Evolutionary conservation across 371 early-diverging fungal species (phyloP).

Genomic region (Nematocida ausubeli): DNA sequence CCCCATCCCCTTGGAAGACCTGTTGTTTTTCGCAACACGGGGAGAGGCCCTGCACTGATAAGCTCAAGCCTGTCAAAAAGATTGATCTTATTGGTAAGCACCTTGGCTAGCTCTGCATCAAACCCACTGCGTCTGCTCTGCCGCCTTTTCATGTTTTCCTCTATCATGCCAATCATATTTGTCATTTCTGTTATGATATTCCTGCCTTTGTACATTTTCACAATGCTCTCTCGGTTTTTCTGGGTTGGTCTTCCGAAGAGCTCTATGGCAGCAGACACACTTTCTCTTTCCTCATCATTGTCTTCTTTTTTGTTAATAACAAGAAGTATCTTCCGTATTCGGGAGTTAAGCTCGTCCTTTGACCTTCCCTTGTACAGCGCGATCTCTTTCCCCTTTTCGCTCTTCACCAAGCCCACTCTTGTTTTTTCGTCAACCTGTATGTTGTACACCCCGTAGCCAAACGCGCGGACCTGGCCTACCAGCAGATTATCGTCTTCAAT

Average conservation of each 20-base stretch:
- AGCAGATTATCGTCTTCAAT: conserved; percentile 66
- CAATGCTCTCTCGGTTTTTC: conserved; percentile 58
- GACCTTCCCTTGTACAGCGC: conserved; percentile 56
- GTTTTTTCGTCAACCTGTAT: conserved; percentile 34
- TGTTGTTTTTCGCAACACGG: conserved; percentile 47
- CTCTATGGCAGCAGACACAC: conserved; percentile 62
- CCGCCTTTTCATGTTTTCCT: conserved; percentile 57
- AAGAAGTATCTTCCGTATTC: conserved; percentile 66
- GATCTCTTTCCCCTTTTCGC: conserved; percentile 42
- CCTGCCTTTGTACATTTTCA: conserved; percentile 54
- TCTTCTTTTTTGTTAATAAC: conserved; percentile 63
- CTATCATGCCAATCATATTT: conserved; percentile 61
- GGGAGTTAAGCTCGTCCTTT: conserved; percentile 65
- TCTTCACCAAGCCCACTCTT: conserved; percentile 54
- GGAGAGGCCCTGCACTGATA: conserved; percentile 34
- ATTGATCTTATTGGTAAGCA: conserved; percentile 61
- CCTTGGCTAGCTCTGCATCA: conserved; percentile 54
- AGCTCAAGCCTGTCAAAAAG: conserved; percentile 57
- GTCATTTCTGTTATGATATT: conserved; percentile 58
- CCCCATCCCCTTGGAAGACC: conserved; percentile 65
- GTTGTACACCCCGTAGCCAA: conserved; percentile 67
- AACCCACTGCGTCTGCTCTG: conserved; percentile 56
- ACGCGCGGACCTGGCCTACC: conserved; percentile 39
- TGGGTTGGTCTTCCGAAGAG: conserved; percentile 65
- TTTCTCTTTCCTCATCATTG: conserved; percentile 58